phyloP scores from a whole-genome alignment of 805 yeast species.

The Candida ortonii region DNA sequence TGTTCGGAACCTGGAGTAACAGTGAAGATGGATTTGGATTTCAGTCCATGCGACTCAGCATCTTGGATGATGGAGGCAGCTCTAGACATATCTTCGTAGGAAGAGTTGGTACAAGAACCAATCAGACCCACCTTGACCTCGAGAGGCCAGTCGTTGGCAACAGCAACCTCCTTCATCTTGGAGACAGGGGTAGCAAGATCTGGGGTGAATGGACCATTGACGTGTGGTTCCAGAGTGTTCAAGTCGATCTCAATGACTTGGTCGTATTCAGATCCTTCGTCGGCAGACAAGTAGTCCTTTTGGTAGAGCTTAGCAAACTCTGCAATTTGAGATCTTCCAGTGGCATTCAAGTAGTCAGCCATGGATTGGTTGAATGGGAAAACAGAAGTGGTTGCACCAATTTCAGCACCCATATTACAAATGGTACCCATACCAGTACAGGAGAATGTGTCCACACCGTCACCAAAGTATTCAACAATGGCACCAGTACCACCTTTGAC shows the following conservation, averaged over 20 bases:
- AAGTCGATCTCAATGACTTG: conserved; percentile 88
- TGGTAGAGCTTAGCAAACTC: conserved; percentile 56
- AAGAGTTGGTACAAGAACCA: conserved; percentile 98
- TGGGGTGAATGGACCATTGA: conserved; percentile 98
- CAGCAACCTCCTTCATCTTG: conserved; percentile 68
- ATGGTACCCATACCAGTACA: conserved; percentile 99
- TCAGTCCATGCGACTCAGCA: conserved; percentile 81
- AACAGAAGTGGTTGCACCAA: conserved; percentile 96
- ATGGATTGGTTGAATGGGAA: conserved; percentile 76
- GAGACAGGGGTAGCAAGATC: conserved; percentile 94
- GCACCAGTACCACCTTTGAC: conserved; percentile 98
- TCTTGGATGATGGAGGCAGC: conserved; percentile 87
- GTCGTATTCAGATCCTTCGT: conserved; percentile 86
- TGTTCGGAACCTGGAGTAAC: conserved; percentile 99
- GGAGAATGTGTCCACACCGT: conserved; percentile 82
- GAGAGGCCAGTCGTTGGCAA: conserved; percentile 79
- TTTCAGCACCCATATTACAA: conserved; percentile 99
- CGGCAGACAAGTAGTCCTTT: conserved; percentile 67
- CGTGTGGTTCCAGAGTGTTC: conserved; percentile 84
- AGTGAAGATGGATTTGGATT: conserved; percentile 87
- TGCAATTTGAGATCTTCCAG: conserved; percentile 81
- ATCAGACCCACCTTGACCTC: conserved; percentile 88
- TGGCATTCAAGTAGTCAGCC: conserved; percentile 67
- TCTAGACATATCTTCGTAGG: conserved; percentile 97
- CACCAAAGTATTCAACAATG: conserved; percentile 95